Evolutionary conservation across 768 basidiomycete species (phyloP).

Genomic region (Ramaria sp.): DNA sequence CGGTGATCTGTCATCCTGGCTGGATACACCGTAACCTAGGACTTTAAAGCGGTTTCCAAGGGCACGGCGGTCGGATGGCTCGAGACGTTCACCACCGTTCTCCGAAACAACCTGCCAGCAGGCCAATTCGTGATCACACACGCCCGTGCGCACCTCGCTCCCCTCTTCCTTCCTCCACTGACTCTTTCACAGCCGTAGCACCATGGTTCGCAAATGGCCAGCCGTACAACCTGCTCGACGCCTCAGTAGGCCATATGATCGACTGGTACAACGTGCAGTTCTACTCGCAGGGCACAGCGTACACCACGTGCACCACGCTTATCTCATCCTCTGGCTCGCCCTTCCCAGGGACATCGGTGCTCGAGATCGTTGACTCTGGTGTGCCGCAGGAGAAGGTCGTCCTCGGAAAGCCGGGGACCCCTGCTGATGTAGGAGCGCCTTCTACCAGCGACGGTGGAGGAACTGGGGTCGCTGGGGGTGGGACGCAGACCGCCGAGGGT

Average conservation of each 20-base stretch:
- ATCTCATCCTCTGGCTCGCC: conserved; percentile 16
- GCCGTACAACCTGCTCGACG: conserved; percentile 4
- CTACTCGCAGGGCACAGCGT: conserved; percentile 8
- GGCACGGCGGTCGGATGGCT: conserved; percentile 16
- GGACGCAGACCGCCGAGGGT: background rate
- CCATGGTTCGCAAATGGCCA: conserved; percentile 21
- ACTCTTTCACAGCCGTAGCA: conserved; percentile 27
- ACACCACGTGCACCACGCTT: conserved; percentile 12
- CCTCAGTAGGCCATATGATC: background rate
- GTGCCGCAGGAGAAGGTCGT: conserved; percentile 26
- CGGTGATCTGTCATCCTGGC: background rate
- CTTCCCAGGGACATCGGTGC: conserved; percentile 23
- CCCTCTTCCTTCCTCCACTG: conserved; percentile 6
- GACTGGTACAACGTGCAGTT: conserved; percentile 13
- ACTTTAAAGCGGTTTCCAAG: conserved; percentile 14
- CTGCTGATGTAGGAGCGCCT: background rate
- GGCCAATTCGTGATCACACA: conserved; percentile 14
- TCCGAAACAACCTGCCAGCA: conserved; percentile 15
- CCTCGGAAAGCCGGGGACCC: conserved; percentile 23
- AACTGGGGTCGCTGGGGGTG: background rate
- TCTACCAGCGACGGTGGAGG: background rate
- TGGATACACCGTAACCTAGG: conserved; percentile 2
- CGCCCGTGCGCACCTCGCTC: conserved; percentile 9
- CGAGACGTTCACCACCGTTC: conserved; percentile 14
- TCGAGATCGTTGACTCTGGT: conserved; percentile 22